These are phyloP conservation scores for Fusarium sp. DNA, from an alignment of 2,329 filamentous ascomycete genomes.

Conservation along the genomic window DNA sequence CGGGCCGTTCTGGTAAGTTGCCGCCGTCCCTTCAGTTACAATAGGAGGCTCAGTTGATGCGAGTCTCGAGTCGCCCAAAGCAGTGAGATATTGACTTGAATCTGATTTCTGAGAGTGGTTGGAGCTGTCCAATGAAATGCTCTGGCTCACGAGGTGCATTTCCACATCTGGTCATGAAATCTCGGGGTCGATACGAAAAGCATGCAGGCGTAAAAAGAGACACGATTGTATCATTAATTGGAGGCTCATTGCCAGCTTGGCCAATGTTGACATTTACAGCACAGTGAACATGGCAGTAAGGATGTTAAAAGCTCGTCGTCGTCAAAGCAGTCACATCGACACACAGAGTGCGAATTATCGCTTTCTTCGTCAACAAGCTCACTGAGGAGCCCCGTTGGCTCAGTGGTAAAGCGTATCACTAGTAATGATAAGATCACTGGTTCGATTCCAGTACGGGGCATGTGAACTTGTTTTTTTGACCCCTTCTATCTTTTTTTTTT, in stretches of 20 bases:
- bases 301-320: too few species aligned
- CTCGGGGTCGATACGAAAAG: not conserved
- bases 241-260: not conserved
- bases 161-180: not conserved
- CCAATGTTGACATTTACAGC: not conserved
- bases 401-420: constrained; percentile 41
- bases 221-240: not conserved
- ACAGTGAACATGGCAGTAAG: not conserved
- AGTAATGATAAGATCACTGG: constrained; percentile 40
- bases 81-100: not conserved
- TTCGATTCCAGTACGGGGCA: constrained; percentile 39
- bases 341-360: fast-evolving
- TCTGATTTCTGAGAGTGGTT: not conserved
- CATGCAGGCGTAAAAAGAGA: not conserved
- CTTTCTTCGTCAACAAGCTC: fast-evolving
- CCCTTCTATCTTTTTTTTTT: not conserved
- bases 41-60: not conserved
- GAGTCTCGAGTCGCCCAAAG: too few species aligned
- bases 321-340: not conserved
- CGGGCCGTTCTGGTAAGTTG: not conserved
- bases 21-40: not conserved
- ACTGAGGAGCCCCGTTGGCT: constrained; percentile 35
- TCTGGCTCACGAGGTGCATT: not conserved
- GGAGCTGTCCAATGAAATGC: not conserved
- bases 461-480: not conserved